Base-by-base conservation (phyloP, 371 early-diverging fungal species). In the Phascolomyces articulosus region DNA sequence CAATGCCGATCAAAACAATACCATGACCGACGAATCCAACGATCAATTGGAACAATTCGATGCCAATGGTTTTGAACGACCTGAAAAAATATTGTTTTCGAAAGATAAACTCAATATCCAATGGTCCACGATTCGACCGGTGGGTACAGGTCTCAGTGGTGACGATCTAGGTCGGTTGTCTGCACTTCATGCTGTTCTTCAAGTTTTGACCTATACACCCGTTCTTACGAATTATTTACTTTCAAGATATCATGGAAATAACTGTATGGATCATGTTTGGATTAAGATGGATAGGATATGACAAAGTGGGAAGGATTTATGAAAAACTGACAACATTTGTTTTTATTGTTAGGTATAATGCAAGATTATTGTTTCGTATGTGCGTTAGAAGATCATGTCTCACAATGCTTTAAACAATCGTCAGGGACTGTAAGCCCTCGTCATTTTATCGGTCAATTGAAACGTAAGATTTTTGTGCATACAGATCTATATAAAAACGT, bases 131-230 rank as follows among this genome's bases (percentile, higher is more conserved):
- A 82, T 92, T 58, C 82, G 86, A 26, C 83, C 89, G 15, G 83
- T 91, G 47, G 93, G 93, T 18, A 82, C 90, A 10, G 96, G 97
- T 0, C 77, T 97, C 47, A 80, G 85, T 65, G 34, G 34, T 34
- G 95, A 95, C 24, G 58, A 60, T 75, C 78, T 96, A 24, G 99
- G 98, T n/a, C 95, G 97, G 66, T 44, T 56, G n/a, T 93, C 96
- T 4, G 97, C 91, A 73, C 85, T 98, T 70, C 97, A 96, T 78
- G 87, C 94, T 6, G 87, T 92, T 6, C 73, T 99, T 16, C 99
- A 99, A 74, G 92, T 93, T 63, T 71, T 98, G 57, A 91, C 91
- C 9, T 93, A 92, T 62, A 96, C 97, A 9, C 87, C 92, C 16
- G 90, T 90, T 0, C 74, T 97, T 23, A 87, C 93, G 20, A 88